These are phyloP conservation scores for Kokia cookei DNA, from an alignment of 441 rosid genomes.

Conservation along the genomic window DNA sequence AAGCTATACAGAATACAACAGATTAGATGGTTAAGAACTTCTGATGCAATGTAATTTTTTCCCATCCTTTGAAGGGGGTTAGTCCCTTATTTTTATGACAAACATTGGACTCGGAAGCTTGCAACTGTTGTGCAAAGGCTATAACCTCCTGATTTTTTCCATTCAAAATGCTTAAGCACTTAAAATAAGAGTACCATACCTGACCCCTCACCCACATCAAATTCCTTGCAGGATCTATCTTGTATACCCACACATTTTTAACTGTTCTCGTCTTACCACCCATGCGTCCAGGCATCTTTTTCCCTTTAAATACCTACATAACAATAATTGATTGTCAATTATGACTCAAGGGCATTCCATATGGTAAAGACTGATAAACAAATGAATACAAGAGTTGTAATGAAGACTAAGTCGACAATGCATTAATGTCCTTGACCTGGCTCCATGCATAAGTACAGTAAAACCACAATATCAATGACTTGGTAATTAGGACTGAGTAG, in stretches of 20 bases:
- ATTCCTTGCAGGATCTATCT: conserved; percentile 84
- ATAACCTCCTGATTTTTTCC: neutral
- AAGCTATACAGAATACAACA: neutral
- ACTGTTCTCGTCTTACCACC: conserved; percentile 82
- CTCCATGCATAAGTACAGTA: neutral
- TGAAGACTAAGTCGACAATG: neutral
- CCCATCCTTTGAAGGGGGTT: neutral
- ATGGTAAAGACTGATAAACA: neutral
- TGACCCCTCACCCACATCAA: conserved; percentile 95
- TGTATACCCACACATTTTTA: conserved; percentile 89
- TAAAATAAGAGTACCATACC: conserved; percentile 37
- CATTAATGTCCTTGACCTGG: neutral
- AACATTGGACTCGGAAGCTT: neutral
- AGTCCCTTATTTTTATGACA: neutral
- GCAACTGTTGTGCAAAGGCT: conserved; percentile 1
- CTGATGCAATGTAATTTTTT: neutral
- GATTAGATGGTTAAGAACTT: neutral
- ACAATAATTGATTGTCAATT: conserved; percentile 4
- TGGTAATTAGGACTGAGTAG: neutral
- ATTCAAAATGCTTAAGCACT: neutral
- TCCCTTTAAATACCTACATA: conserved; percentile 81
- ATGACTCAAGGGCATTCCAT: neutral
- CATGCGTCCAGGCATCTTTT: conserved; percentile 97
- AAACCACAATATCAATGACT: neutral
- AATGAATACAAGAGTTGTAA: neutral